Evolutionary conservation across 306 rosid genomes (phyloP).

Genomic region (Cicer chorassanicum): DNA sequence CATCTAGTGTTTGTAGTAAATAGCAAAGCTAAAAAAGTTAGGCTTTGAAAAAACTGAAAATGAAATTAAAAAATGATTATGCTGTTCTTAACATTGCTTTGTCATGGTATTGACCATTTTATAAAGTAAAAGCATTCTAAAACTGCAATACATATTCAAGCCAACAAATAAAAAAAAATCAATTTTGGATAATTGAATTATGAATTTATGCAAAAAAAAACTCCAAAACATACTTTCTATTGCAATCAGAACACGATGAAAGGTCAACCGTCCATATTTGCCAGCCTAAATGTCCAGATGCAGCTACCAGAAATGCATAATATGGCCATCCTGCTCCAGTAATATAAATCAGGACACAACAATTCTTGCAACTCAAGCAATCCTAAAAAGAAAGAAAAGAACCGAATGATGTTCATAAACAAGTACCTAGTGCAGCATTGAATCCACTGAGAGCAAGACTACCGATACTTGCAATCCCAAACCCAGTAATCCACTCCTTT

Average conservation of each 20-base stretch:
- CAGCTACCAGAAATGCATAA: constrained; percentile 73
- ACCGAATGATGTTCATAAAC: not conserved
- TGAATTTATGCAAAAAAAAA: constrained; percentile 19
- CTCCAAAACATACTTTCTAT: constrained; percentile 63
- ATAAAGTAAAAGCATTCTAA: constrained; percentile 26
- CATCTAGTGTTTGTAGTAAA: constrained; percentile 27
- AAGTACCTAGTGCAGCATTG: constrained; percentile 77
- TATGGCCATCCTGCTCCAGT: constrained; percentile 81
- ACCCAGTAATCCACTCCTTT: constrained; percentile 78
- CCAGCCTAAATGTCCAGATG: constrained; percentile 87
- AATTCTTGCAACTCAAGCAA: constrained; percentile 17
- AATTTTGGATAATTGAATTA: constrained; percentile 35
- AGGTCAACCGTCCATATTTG: constrained; percentile 80
- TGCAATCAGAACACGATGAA: constrained; percentile 81
- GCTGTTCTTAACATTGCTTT: constrained; percentile 13
- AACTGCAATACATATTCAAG: constrained; percentile 30
- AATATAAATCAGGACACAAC: constrained; percentile 28
- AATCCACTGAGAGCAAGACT: constrained; percentile 79
- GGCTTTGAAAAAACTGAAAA: constrained; percentile 3
- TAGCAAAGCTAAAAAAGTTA: constrained; percentile 27
- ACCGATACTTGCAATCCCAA: constrained; percentile 76
- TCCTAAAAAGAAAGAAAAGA: not conserved
- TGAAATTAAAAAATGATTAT: constrained; percentile 10
- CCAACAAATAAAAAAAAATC: not conserved
- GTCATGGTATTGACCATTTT: constrained; percentile 13